Percentiles rank a stretch among this genome's conserved stretches.
phyloP scores from a whole-genome alignment of 2,329 filamentous ascomycete species.

The Orbilia oligospora region DNA sequence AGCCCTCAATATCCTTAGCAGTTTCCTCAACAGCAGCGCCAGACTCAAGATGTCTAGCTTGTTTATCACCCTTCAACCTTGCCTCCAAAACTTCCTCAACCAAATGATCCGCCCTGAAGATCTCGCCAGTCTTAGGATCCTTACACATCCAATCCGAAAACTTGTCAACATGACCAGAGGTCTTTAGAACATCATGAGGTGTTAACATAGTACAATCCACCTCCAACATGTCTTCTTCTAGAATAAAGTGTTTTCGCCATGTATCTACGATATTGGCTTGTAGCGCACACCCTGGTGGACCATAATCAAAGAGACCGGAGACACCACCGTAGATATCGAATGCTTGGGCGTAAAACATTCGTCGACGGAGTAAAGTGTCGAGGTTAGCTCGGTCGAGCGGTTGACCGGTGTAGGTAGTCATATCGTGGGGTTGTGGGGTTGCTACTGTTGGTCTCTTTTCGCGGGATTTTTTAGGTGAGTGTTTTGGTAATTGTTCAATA shows the following conservation, averaged over 20 bases:
- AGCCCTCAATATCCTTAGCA: conserved; percentile 76
- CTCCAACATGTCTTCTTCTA: conserved; percentile 95
- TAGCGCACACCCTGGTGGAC: conserved; percentile 86
- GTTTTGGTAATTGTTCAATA: background rate
- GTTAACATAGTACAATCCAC: conserved; percentile 95
- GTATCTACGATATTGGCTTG: conserved; percentile 88
- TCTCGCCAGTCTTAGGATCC: conserved; percentile 96
- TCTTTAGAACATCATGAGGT: conserved; percentile 93
- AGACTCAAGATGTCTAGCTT: conserved; percentile 85
- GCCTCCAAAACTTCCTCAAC: conserved; percentile 93
- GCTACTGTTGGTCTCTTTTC: conserved; percentile 7
- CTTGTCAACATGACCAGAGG: conserved; percentile 95
- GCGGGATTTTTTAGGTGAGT: background rate
- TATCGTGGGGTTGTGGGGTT: conserved; percentile 62
- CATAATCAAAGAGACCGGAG: conserved; percentile 92
- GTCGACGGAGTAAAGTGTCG: conserved; percentile 87
- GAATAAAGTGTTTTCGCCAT: conserved; percentile 94
- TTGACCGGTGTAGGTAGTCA: conserved; percentile 88
- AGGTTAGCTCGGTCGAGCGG: conserved; percentile 85
- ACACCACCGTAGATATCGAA: conserved; percentile 97
- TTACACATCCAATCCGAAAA: conserved; percentile 99
- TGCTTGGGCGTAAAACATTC: conserved; percentile 93
- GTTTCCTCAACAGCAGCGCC: conserved; percentile 56
- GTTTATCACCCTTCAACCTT: conserved; percentile 89
- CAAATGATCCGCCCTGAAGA: conserved; percentile 94